These are phyloP conservation scores for Effrenium voratum DNA, from an alignment of 73 alveolate genomes.

Conservation along the genomic window DNA sequence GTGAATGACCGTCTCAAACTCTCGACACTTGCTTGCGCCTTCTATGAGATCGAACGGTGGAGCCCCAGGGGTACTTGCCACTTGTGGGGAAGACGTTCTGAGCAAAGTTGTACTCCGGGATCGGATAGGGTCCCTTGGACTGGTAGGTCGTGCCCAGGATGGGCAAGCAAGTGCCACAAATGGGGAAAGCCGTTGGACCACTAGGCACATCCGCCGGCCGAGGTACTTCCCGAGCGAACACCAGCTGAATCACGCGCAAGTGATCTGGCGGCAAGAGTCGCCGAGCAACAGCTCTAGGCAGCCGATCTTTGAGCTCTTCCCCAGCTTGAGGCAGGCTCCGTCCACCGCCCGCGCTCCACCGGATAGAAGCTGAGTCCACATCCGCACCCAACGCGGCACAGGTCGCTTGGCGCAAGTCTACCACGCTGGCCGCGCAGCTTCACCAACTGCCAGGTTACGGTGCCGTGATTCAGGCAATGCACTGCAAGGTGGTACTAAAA, in stretches of 20 bases:
- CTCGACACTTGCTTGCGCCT: slow-evolving; percentile 12
- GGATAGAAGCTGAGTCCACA: slow-evolving; percentile 8
- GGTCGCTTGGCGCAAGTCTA: slow-evolving; percentile 30
- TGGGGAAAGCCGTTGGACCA: slow-evolving; percentile 59
- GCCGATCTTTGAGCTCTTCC: not conserved
- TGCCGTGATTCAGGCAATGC: slow-evolving; percentile 27
- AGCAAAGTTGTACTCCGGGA: slow-evolving; percentile 56
- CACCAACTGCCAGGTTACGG: slow-evolving; percentile 43
- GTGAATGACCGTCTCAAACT: slow-evolving; percentile 34
- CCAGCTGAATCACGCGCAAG: slow-evolving; percentile 44
- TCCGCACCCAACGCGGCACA: not conserved
- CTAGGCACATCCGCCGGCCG: slow-evolving; percentile 32
- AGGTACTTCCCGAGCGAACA: slow-evolving; percentile 29
- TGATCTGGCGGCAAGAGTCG: slow-evolving; percentile 42
- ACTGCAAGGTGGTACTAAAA: slow-evolving; percentile 62
- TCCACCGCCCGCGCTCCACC: slow-evolving; percentile 26
- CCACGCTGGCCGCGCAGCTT: slow-evolving; percentile 18
- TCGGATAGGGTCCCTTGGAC: slow-evolving; percentile 46
- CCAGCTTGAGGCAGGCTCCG: slow-evolving; percentile 54
- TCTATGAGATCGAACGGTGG: slow-evolving; percentile 3
- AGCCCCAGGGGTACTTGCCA: slow-evolving; percentile 61
- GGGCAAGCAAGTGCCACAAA: slow-evolving; percentile 36
- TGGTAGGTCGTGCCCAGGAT: slow-evolving; percentile 48
- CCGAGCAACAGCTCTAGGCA: slow-evolving; percentile 15
- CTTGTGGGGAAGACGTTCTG: slow-evolving; percentile 40